Conservation (phyloP, 495 filamentous ascomycete species). For the Ascobolus immersus region DNA sequence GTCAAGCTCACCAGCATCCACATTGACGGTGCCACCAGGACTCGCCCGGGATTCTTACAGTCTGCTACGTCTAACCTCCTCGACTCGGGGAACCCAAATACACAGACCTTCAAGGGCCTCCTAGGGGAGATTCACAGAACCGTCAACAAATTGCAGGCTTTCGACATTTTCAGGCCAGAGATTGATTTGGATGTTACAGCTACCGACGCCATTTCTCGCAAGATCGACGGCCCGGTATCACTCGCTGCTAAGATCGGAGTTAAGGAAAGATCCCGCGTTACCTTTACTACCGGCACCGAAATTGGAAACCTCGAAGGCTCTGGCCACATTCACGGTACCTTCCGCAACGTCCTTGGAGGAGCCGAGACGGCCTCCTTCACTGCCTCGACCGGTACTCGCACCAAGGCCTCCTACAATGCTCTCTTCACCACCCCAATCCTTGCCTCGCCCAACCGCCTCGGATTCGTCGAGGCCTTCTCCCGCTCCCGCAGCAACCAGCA, state of each 20-base stretch:
- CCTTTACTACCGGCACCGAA: constrained; percentile 78
- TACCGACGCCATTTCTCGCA: constrained; percentile 20
- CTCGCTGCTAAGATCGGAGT: constrained; percentile 53
- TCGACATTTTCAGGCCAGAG: constrained; percentile 72
- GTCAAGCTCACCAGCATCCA: constrained; percentile 60
- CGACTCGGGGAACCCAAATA: constrained; percentile 33
- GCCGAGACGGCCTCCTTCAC: constrained; percentile 60
- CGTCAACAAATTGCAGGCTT: constrained; percentile 47
- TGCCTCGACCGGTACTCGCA: constrained; percentile 72
- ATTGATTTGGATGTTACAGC: constrained; percentile 53
- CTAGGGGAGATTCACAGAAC: constrained; percentile 39
- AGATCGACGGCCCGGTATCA: constrained; percentile 32
- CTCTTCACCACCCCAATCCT: constrained; percentile 56
- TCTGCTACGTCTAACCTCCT: constrained; percentile 54
- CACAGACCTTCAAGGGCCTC: constrained; percentile 54
- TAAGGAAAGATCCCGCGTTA: constrained; percentile 49
- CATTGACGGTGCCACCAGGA: constrained; percentile 52
- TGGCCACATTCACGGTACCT: constrained; percentile 56
- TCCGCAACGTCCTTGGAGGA: constrained; percentile 83
- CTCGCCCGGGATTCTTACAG: constrained; percentile 53
- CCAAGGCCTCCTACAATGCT: constrained; percentile 60
- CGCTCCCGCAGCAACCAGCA: constrained; percentile 53
- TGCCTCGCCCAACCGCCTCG: constrained; percentile 52
- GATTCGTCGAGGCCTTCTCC: constrained; percentile 49
- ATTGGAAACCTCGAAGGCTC: constrained; percentile 76